Base-by-base conservation (phyloP, 768 basidiomycete genomes). In the Coprinopsis sp. region DNA sequence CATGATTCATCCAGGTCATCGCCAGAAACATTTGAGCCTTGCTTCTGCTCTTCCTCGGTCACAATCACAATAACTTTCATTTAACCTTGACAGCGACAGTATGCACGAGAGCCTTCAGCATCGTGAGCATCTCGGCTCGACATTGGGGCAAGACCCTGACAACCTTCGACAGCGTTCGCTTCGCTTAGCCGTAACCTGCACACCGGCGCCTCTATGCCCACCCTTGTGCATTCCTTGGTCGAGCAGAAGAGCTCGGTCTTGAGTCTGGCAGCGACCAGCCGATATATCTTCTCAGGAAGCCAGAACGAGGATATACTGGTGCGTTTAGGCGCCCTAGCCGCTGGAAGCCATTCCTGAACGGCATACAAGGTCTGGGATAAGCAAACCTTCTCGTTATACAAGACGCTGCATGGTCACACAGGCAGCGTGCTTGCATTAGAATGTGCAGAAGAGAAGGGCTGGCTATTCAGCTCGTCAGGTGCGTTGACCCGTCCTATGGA, bases 401-500 rank as follows among this genome's bases (percentile, higher is more conserved):
- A 77, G 24, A 81, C 79, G 12, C 73, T 95, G 10, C 68, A 75
- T 14, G 93, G 92, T 2, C 93, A 95, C 60, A 84, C 83, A 0
- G 90, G 87, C 6, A 89, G 87, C 51, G 82, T 96, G 2, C 72
- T 96, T 18, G 83, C 84, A 7, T 68, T 96, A 37, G 84, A 87
- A 55, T 78, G 87, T 51, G 86, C 84, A 6, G 65, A 77, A 44
- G 84, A 87, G 45, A 84, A 81, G 57, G 70, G 77, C 37, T 95
- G 92, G 92, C 60, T 96, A 22, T 88, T 96, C 58, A 95, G 92
- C 53, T 84, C 91, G 4, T 92, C 91, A 37, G 87, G 91, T 88
- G 61, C 49, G 27, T 42, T 16, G n/a, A 18, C 4, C 11, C 6
- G 11, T 5, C 18, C n/a, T 4, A 28, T 30, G 22, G 12, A 24